Base-by-base conservation (phyloP, 345 rosid species). In the Ceriops decandra region DNA sequence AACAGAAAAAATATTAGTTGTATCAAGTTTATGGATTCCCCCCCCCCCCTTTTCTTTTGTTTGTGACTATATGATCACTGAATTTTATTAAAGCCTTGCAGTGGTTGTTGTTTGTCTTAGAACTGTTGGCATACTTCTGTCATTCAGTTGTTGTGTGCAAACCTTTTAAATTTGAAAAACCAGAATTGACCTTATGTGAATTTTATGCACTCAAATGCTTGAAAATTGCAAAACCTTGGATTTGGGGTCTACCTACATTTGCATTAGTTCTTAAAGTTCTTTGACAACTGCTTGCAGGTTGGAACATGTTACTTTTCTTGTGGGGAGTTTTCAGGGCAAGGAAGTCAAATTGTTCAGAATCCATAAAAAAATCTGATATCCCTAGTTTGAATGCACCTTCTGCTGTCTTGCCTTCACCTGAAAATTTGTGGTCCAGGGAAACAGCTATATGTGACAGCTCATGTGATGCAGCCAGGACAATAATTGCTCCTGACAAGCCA, bases 301-400 rank as follows among this genome's bases (percentile, higher is more conserved):
- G 99, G 99, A 95, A 95, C 85, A 80, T 81, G 83, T 75, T 92
- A 54, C 83, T 78, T 81, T 95, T 87, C 77, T 84, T 95, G 46
- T 95, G 99, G 99, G 99, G 97, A 54, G 96, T 91, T 59, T 95
- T 91, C 79, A 87, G 83, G 74, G 90, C 88, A 80, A 88, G 81
- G 74, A 82, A 74, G 75, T 80, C 66, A 38, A 78, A 10, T 57
- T 72, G 64, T 73, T 75, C 80, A 46, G 78, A 78, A 68, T 71
- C 85, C 65, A 70, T 72, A 20, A 82, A 80, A 76, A 76, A 68
- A 65, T 62, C 74, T 22, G 63, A 56, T 57, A 59, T 73, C 60
- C 71, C 83, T 5, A 68, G 75, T 76, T 71, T 63, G 38, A 72
- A 72, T 73, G 31, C 63, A 73, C 63, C 80, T 58, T 51, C 70